These are phyloP conservation scores for Raddia distichophylla DNA, from an alignment of 176 grass and related monocot genomes.

Conservation along the genomic window DNA sequence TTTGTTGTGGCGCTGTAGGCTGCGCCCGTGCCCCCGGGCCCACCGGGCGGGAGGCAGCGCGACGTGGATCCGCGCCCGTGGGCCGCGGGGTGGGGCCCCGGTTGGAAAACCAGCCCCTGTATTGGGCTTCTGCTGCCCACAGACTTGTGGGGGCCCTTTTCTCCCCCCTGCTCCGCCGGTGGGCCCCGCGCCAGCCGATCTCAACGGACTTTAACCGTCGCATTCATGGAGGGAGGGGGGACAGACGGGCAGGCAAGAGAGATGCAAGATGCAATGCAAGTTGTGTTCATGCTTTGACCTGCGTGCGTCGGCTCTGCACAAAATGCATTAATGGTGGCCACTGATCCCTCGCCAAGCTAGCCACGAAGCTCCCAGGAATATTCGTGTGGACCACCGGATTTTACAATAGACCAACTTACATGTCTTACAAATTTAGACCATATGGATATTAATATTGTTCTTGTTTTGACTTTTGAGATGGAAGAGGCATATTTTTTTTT, in stretches of 20 bases:
- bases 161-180: background rate
- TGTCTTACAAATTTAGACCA: too few relatives aligned
- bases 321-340: too few relatives aligned
- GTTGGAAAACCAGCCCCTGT: background rate
- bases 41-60: background rate
- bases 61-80: background rate
- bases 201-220: conserved; percentile 58
- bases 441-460: too few relatives aligned
- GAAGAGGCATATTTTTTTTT: too few relatives aligned
- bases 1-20: background rate
- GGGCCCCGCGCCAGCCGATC: background rate
- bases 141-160: background rate
- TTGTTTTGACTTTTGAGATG: too few relatives aligned
- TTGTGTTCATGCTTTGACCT: too few relatives aligned
- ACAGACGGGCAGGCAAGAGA: background rate
- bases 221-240: conserved; percentile 4
- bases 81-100: background rate
- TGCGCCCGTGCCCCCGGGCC: background rate
- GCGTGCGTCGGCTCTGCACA: too few relatives aligned
- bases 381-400: too few relatives aligned
- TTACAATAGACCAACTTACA: too few relatives aligned
- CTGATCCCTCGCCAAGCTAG: too few relatives aligned
- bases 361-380: too few relatives aligned
- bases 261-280: background rate
- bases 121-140: conserved; percentile 7